These are phyloP conservation scores for Yarrowia sp. DNA, from an alignment of 805 yeast genomes.

Conservation along the genomic window DNA sequence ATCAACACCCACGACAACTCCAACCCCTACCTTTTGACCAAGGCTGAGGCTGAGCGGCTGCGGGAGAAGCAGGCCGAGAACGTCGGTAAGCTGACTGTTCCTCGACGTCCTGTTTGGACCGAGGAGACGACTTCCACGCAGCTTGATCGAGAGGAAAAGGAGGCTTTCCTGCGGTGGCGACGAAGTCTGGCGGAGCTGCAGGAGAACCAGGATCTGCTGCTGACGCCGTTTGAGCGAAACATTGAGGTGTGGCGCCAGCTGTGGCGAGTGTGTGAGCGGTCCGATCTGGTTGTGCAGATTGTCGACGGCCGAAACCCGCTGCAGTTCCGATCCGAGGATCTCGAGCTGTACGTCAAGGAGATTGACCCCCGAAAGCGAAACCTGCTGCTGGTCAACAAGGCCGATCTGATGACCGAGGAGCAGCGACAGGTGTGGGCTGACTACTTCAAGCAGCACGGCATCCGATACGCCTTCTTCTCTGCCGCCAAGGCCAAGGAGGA, in stretches of 20 bases:
- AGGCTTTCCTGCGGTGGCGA: constrained; percentile 93
- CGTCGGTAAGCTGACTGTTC: constrained; percentile 68
- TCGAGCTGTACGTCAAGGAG: constrained; percentile 79
- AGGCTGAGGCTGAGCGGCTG: constrained; percentile 62
- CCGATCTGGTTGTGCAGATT: constrained; percentile 91
- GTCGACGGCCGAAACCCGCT: constrained; percentile 96
- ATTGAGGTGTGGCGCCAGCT: constrained; percentile 97
- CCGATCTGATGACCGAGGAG: constrained; percentile 74
- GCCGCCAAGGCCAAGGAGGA: constrained; percentile 81
- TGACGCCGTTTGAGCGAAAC: constrained; percentile 96
- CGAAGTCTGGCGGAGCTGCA: constrained; percentile 81
- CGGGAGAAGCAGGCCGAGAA: constrained; percentile 57
- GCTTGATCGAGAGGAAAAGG: constrained; percentile 82
- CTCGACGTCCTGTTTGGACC: constrained; percentile 90
- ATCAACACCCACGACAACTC: constrained; percentile 53
- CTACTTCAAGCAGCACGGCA: constrained; percentile 65
- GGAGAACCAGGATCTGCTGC: constrained; percentile 75
- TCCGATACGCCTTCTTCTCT: constrained; percentile 86
- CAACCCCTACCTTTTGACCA: constrained; percentile 60
- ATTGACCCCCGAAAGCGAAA: constrained; percentile 73
- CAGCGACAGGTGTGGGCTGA: constrained; percentile 88
- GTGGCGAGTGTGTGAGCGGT: constrained; percentile 96
- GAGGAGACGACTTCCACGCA: constrained; percentile 66
- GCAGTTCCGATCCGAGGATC: constrained; percentile 81
- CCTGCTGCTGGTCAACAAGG: constrained; percentile 83